Base-by-base conservation (phyloP, 306 rosid species). In the Nissolia schottii region DNA sequence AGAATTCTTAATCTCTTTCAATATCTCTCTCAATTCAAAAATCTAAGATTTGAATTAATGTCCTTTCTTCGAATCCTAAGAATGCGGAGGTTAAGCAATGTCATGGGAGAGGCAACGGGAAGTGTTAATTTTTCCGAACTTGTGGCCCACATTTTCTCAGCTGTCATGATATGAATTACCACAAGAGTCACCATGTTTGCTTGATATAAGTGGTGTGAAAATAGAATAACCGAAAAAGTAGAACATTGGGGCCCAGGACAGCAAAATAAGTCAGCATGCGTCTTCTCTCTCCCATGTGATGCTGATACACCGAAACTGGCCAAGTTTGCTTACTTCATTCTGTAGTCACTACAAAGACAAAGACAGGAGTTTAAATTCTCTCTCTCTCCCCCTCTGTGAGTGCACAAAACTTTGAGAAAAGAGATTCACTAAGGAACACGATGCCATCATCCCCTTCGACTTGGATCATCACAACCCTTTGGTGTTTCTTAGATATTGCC, bases 391-490 rank as follows among this genome's bases (percentile, higher is more conserved):
- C 34, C 53, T 51, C 25, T 28, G 3, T 31, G 11, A 7, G 3
- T n/a, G 22, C 67, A 22, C 69, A 9, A n/a, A 70, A 31, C 63
- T 64, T 37, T n/a, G 46, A 55, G 76, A 5, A 31, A 7, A 6
- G 28, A 62, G 22, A 43, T 46, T 49, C 54, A 49, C 23, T 11
- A 20, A 49, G 37, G 35, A 74, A 14, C 45, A 78, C 41, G 40
- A 85, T 85, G 87, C 67, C 75, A 64, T 67, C 86, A 70, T 57
- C 75, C 34, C 62, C 79, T 54, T 75, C n/a, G n/a, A n/a, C 85
- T 38, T 74, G 67, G 37, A 78, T 84, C 62, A 63, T 79, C 71
- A 75, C 70, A 20, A 37, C 62, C 25, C 77, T 85, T 24, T 25
- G 85, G 2, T 87, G 82, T 65, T 77, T 84, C 53, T 43, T 70